phyloP scores from a whole-genome alignment of 2,329 filamentous ascomycete genomes.

The Ophiostoma sp. region DNA sequence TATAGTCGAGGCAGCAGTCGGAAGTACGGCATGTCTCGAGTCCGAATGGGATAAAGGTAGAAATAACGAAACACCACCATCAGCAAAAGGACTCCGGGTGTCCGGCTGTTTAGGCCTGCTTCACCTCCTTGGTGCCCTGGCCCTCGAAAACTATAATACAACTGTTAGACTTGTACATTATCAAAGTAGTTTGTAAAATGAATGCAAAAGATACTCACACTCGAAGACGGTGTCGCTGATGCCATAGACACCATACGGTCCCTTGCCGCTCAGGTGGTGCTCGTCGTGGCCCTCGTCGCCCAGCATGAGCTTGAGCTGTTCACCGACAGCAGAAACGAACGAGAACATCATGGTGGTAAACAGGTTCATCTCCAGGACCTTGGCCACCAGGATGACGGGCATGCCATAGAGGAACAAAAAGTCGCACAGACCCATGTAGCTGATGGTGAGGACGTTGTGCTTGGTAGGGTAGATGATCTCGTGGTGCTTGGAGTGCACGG shows the following conservation, averaged over 20 bases:
- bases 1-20: not conserved
- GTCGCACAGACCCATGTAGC: slow-evolving; percentile 5
- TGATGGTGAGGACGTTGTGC: slow-evolving; percentile 15
- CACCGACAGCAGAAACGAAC: slow-evolving; percentile 4
- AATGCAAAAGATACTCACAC: not conserved
- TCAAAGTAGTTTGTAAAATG: not conserved
- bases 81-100: not conserved
- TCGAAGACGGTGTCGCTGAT: slow-evolving; percentile 2
- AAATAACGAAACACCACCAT: not conserved
- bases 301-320: not conserved
- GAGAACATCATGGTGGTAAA: slow-evolving; percentile 11
- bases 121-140: not conserved
- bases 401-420: slow-evolving; percentile 11
- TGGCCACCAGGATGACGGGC: not conserved
- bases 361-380: slow-evolving; percentile 9
- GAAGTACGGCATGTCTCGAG: not conserved
- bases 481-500: slow-evolving; percentile 15
- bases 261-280: slow-evolving; percentile 11
- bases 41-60: not conserved
- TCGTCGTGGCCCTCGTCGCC: slow-evolving; percentile 16
- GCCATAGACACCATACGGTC: slow-evolving; percentile 7
- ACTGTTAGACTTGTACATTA: not conserved
- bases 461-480: slow-evolving; percentile 12
- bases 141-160: not conserved
- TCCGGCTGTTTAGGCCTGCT: not conserved